Evolutionary conservation across 805 yeast species (phyloP).

Genomic region (Kuraishia piskuri): DNA sequence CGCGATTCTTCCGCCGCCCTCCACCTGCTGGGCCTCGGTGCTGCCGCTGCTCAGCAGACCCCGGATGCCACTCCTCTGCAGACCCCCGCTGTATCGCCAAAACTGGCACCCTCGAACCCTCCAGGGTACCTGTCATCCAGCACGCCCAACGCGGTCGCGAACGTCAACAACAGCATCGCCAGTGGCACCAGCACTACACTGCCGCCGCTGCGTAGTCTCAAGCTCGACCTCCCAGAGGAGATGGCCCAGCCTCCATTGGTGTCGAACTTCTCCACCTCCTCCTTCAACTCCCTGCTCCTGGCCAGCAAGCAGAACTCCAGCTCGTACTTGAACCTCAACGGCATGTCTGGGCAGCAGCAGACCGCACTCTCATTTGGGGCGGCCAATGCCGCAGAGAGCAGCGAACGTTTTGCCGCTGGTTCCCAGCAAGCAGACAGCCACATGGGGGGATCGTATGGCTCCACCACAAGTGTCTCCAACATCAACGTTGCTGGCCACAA

Average conservation of each 20-base stretch:
- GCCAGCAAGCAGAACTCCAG: not conserved
- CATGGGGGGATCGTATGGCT: not conserved
- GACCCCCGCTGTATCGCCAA: conserved; percentile 29
- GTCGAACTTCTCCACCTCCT: not conserved
- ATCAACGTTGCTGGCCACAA: not conserved
- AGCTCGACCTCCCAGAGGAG: conserved; percentile 40
- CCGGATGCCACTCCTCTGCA: conserved; percentile 25
- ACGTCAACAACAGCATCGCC: not conserved
- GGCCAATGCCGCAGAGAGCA: not conserved
- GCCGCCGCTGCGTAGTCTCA: conserved; percentile 43
- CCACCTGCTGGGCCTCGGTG: conserved; percentile 17
- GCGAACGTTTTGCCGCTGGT: not conserved
- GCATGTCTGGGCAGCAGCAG: not conserved
- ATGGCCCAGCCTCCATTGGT: conserved; percentile 50
- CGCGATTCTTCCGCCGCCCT: conserved; percentile 21
- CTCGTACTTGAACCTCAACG: not conserved
- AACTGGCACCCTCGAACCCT: conserved; percentile 11
- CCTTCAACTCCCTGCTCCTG: conserved; percentile 4
- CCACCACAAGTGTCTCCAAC: not conserved
- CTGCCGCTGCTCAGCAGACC: conserved; percentile 10
- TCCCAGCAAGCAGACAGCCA: not conserved
- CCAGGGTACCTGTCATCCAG: conserved; percentile 1
- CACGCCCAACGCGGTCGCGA: not conserved
- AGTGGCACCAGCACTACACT: conserved; percentile 15
- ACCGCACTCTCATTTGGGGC: not conserved